phyloP scores from a whole-genome alignment of 257 asterid genomes.

The Fraxinus anomala region DNA sequence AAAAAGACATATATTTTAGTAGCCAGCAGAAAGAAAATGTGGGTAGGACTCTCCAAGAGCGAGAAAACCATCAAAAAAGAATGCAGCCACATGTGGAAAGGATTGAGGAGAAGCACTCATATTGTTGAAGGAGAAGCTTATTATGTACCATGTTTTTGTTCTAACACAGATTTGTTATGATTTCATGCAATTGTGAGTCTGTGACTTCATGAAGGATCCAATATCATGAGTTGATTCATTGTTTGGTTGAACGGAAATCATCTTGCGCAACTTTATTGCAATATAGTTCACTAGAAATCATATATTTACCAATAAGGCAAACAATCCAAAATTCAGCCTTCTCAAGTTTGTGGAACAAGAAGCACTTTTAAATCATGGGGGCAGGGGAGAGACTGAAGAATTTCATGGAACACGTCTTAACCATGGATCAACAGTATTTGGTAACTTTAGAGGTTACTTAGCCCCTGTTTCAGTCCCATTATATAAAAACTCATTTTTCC shows the following conservation, averaged over 20 bases:
- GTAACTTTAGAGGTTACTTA: not conserved
- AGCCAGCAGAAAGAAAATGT: constrained; percentile 19
- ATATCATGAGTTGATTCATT: not conserved
- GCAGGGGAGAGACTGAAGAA: not conserved
- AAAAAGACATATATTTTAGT: not conserved
- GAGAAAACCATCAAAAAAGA: constrained; percentile 6
- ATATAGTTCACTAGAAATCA: not conserved
- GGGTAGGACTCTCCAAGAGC: constrained; percentile 10
- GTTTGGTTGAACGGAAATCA: not conserved
- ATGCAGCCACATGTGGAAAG: constrained; percentile 13
- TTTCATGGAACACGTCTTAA: not conserved
- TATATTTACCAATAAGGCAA: not conserved
- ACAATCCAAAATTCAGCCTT: not conserved
- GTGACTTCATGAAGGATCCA: not conserved
- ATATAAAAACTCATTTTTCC: too few relatives aligned
- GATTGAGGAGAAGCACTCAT: not conserved
- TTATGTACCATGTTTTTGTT: not conserved
- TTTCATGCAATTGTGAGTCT: not conserved
- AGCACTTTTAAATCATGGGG: not conserved
- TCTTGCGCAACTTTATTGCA: not conserved
- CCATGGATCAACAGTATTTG: not conserved
- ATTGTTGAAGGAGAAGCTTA: not conserved
- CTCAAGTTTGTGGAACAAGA: not conserved
- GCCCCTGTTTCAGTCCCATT: too few relatives aligned
- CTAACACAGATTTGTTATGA: not conserved